phyloP scores from a whole-genome alignment of 108 stramenopile species.

The Nitzschia sp. region DNA sequence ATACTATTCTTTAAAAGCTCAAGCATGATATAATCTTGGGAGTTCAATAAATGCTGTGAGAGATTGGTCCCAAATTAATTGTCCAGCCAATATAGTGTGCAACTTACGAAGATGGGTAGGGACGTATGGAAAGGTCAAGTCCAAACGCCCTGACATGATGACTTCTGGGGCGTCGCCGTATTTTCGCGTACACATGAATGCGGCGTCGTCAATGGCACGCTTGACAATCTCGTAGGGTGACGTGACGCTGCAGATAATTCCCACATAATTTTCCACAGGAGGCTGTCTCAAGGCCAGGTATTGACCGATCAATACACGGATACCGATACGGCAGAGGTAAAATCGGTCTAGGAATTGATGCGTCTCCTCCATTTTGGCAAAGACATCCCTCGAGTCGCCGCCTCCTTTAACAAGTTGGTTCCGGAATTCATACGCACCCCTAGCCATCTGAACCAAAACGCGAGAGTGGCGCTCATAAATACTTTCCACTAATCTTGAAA shows the following conservation, averaged over 20 bases:
- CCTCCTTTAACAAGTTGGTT: slow-evolving; percentile 48
- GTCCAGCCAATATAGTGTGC: background rate
- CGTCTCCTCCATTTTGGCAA: slow-evolving; percentile 71
- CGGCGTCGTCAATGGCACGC: slow-evolving; percentile 96
- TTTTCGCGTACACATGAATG: slow-evolving; percentile 95
- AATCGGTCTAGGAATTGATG: slow-evolving; percentile 97
- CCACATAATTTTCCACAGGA: slow-evolving; percentile 90
- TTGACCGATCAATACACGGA: slow-evolving; percentile 98
- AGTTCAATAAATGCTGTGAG: slow-evolving; percentile 1
- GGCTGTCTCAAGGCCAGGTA: slow-evolving; percentile 88
- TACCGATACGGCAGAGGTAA: slow-evolving; percentile 96
- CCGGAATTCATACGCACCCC: slow-evolving; percentile 94
- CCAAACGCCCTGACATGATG: slow-evolving; percentile 90
- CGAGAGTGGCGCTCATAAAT: slow-evolving; percentile 94
- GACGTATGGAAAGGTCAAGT: slow-evolving; percentile 95
- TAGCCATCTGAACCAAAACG: slow-evolving; percentile 96
- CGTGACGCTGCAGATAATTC: slow-evolving; percentile 80
- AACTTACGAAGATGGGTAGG: slow-evolving; percentile 81
- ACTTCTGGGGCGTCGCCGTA: slow-evolving; percentile 99
- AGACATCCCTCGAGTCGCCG: slow-evolving; percentile 15
- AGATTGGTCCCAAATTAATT: too few species aligned
- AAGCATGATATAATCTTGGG: slow-evolving; percentile 92
- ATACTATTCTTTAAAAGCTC: slow-evolving; percentile 98
- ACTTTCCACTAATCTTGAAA: slow-evolving; percentile 81
- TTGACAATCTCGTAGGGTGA: slow-evolving; percentile 95